These are phyloP conservation scores for Phytophthora foliorum DNA, from an alignment of 352 stramenopile species.

Conservation along the genomic window DNA sequence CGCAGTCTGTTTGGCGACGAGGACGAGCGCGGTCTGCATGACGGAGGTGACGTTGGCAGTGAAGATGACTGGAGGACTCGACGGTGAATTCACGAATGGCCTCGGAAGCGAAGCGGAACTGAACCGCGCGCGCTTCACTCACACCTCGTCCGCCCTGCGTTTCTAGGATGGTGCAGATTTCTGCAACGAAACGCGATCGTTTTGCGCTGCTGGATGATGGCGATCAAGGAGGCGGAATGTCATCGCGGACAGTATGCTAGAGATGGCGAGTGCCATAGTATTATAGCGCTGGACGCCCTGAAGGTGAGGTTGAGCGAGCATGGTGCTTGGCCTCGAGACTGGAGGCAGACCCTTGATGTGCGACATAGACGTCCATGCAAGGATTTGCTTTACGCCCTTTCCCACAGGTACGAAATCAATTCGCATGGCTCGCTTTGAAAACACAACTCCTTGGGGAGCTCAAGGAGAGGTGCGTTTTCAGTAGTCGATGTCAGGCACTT, in stretches of 20 bases:
- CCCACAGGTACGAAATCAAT: no score
- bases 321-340: no score
- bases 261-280: no score
- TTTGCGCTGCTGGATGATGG: neutral
- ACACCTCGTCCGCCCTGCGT: conserved; percentile 20
- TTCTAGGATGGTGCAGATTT: conserved; percentile 36
- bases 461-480: no score
- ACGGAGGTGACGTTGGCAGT: conserved; percentile 15
- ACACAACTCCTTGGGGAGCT: no score
- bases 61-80: conserved; percentile 21
- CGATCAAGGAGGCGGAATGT: no score
- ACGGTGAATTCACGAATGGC: conserved; percentile 34
- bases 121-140: conserved; percentile 9
- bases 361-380: neutral
- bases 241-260: no score
- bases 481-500: no score
- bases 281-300: no score
- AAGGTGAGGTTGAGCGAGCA: neutral
- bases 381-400: conserved; percentile 4
- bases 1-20: conserved; percentile 38
- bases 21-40: conserved; percentile 38
- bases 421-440: no score
- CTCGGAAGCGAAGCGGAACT: conserved; percentile 6
- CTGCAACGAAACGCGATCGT: no score
- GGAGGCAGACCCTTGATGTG: no score